phyloP scores from a whole-genome alignment of 208 protist species.

The Crithidia fasciculata region DNA sequence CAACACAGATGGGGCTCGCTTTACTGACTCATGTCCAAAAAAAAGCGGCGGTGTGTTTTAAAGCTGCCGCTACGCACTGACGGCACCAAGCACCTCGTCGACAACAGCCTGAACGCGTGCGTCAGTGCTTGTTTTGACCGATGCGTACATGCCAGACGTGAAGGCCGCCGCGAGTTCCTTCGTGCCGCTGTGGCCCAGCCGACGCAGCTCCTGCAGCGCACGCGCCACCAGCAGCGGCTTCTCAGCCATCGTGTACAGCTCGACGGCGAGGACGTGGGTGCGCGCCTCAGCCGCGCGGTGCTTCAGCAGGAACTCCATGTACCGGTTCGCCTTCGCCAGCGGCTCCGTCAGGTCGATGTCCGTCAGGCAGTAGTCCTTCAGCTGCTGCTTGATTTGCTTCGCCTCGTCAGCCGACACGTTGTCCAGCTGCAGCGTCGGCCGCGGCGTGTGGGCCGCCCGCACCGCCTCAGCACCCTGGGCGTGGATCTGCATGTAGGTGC shows the following conservation, averaged over 20 bases:
- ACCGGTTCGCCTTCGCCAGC: constrained; percentile 77
- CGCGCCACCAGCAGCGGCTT: constrained; percentile 77
- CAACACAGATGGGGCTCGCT: not conserved
- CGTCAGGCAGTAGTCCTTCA: constrained; percentile 61
- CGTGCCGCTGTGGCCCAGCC: constrained; percentile 38
- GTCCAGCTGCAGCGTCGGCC: constrained; percentile 57
- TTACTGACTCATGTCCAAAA: not conserved
- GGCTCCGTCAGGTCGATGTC: constrained; percentile 74
- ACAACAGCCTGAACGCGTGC: constrained; percentile 58
- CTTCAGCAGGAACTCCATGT: constrained; percentile 64
- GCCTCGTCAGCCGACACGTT: constrained; percentile 52
- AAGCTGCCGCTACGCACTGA: constrained; percentile 12
- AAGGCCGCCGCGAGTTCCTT: constrained; percentile 46
- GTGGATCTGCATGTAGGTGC: constrained; percentile 79
- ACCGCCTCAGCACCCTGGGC: constrained; percentile 76
- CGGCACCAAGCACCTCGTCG: constrained; percentile 45
- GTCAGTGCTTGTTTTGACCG: constrained; percentile 34
- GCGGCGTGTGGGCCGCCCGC: constrained; percentile 69
- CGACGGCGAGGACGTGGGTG: constrained; percentile 72
- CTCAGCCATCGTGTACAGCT: constrained; percentile 64
- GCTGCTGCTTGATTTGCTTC: constrained; percentile 65
- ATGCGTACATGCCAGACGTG: constrained; percentile 40
- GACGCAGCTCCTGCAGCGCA: constrained; percentile 50
- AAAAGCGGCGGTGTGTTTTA: too few relatives aligned
- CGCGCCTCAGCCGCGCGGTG: constrained; percentile 43